Base-by-base conservation (phyloP, 1,139 yeast genomes). In the Scheffersomyces stambukii region DNA sequence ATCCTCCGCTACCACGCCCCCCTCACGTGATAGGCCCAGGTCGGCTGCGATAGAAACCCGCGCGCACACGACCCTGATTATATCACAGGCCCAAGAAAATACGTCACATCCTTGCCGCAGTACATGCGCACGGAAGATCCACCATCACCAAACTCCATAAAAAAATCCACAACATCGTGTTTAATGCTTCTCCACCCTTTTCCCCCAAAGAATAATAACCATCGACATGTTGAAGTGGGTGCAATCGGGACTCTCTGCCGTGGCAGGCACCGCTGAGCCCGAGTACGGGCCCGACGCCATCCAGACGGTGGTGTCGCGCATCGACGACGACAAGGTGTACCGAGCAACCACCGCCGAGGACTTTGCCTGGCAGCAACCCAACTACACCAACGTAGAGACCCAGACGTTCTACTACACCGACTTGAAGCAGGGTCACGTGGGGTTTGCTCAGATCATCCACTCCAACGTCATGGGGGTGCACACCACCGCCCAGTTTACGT, bases 261-360 rank as follows among this genome's bases (percentile, higher is more conserved):
- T 88, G 25, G 93, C 96, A 6, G 98, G 98, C 29, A 77, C 95
- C 11, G 95, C 96, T 2, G 98, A 91, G 58, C 98, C 98, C 16
- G 95, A 83, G 52, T 91, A 91, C 50, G 98, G 98, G 30, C 73
- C 81, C 27, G 95, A 81, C 32, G 94, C 95, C 27, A 85, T 91
- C 45, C 89, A 81, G 48, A 75, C 96, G n/a, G 76, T 88, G 35
- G 74, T 82, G 24, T 77, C 71, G 24, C 63, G 80, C 29, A 76
- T 81, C 32, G 12, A 19, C 70, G 67, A 19, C 8, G 23, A 22
- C 13, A 18, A 32, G 20, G 45, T 52, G 14, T 54, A 45, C 29
- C 49, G 73, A 36, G 71, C 65, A 28, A 75, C 94, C 24, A 63
- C 70, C 5, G 50, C 57, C 17, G 70, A 70, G 8, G 98, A 91